Conservation (phyloP, 2,329 filamentous ascomycete genomes). For the Phaeosphaeriaceae sp. region DNA sequence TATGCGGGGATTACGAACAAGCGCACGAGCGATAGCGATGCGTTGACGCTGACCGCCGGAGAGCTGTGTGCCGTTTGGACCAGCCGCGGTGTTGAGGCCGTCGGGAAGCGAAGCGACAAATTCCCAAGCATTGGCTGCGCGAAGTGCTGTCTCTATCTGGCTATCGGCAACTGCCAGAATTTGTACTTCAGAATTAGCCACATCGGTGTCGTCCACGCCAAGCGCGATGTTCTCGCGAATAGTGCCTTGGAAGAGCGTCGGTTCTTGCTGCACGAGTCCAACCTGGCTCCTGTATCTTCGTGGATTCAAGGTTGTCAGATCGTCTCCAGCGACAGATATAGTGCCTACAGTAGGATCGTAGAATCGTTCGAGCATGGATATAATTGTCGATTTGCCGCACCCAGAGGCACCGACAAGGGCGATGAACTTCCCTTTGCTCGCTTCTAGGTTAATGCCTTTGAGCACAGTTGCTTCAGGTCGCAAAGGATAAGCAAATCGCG, state of each 20-base stretch:
- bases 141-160: conserved; percentile 76
- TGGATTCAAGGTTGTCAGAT: conserved; percentile 77
- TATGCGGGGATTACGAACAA: conserved; percentile 91
- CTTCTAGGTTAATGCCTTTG: conserved; percentile 76
- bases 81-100: conserved; percentile 84
- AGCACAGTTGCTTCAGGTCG: conserved; percentile 91
- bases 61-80: conserved; percentile 73
- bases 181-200: conserved; percentile 71
- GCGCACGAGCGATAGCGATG: conserved; percentile 88
- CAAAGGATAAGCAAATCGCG: conserved; percentile 94
- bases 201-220: conserved; percentile 69
- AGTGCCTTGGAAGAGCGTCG: conserved; percentile 91
- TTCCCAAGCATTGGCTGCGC: conserved; percentile 58
- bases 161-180: conserved; percentile 70
- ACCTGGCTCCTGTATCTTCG: conserved; percentile 86
- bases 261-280: conserved; percentile 94
- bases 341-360: conserved; percentile 86
- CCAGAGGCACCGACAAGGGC: conserved; percentile 94
- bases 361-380: conserved; percentile 90
- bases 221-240: conserved; percentile 84
- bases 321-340: conserved; percentile 81
- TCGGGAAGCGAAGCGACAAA: conserved; percentile 53
- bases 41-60: conserved; percentile 92
- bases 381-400: conserved; percentile 93
- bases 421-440: conserved; percentile 81